A percentile compares a stretch with the other conserved stretches of the same genome.
Conservation (phyloP, 2,329 filamentous ascomycete species). For the Penicillium corylophilum region DNA sequence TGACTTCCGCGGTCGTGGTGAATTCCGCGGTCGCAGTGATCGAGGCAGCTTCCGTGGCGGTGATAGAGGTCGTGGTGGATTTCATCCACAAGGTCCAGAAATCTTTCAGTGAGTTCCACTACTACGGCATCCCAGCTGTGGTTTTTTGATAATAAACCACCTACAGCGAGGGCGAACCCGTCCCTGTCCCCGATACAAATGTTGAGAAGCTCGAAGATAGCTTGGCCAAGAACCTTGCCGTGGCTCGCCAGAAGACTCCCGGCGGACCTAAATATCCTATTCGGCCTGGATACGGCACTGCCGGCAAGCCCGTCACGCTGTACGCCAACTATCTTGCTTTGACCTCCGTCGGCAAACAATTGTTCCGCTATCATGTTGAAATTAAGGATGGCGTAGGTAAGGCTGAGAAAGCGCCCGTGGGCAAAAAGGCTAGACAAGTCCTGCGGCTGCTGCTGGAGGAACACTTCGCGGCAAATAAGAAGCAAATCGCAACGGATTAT, state of each 20-base stretch:
- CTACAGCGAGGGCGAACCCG: conserved; percentile 21
- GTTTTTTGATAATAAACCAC: not conserved
- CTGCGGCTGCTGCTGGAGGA: conserved; percentile 48
- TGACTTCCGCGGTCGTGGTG: conserved; percentile 22
- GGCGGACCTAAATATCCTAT: conserved; percentile 29
- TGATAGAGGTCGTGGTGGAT: conserved; percentile 14
- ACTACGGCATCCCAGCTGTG: not conserved
- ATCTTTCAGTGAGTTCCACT: conserved; percentile 32
- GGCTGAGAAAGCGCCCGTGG: conserved; percentile 21
- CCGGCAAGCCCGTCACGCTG: conserved; percentile 31
- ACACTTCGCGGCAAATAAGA: conserved; percentile 27
- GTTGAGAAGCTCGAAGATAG: conserved; percentile 31
- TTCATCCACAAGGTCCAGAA: too few relatives aligned
- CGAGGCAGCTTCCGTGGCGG: not conserved
- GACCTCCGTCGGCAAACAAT: conserved; percentile 34
- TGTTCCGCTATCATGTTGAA: conserved; percentile 46
- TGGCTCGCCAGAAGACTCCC: conserved; percentile 14
- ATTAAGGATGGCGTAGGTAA: conserved; percentile 11
- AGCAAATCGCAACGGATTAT: conserved; percentile 42
- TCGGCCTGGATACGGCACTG: conserved; percentile 40
- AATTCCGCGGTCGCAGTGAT: conserved; percentile 20
- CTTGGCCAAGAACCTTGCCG: conserved; percentile 25
- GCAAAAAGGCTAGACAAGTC: conserved; percentile 49
- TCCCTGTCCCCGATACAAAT: conserved; percentile 20
- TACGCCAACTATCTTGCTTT: conserved; percentile 44